Evolutionary conservation across 2,329 filamentous ascomycete species (phyloP).

Genomic region (Parascedosporium putredinis): DNA sequence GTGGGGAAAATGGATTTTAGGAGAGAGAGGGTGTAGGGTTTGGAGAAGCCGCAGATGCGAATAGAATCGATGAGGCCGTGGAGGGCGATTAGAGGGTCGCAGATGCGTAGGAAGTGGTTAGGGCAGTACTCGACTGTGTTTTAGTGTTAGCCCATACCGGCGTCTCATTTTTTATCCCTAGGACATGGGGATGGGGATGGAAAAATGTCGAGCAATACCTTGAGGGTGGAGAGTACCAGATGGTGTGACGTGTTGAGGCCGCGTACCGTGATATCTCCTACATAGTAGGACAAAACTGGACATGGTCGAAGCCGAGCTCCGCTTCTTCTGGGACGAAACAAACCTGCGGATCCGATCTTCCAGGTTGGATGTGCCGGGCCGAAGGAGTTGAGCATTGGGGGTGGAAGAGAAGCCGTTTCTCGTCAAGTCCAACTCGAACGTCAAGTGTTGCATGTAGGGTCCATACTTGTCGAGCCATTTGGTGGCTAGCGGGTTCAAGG

Average conservation of each 20-base stretch:
- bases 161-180: too few relatives aligned
- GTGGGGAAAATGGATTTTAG: constrained; percentile 18
- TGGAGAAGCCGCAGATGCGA: constrained; percentile 26
- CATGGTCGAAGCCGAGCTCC: constrained; percentile 14
- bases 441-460: constrained; percentile 23
- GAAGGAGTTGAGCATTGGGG: constrained; percentile 15
- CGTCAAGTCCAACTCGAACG: constrained; percentile 31
- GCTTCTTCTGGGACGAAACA: constrained; percentile 16
- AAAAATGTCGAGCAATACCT: not conserved
- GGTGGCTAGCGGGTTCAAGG: constrained; percentile 23
- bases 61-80: constrained; percentile 20
- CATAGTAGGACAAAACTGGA: constrained; percentile 23
- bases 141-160: not conserved
- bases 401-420: constrained; percentile 22
- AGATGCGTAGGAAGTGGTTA: constrained; percentile 21
- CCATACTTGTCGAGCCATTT: constrained; percentile 25
- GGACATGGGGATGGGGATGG: too few relatives aligned
- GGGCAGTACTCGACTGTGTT: constrained; percentile 18
- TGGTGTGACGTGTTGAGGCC: not conserved
- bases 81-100: constrained; percentile 20
- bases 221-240: not conserved
- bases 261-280: constrained; percentile 22
- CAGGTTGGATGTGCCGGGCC: constrained; percentile 16
- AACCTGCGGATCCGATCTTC: constrained; percentile 19
- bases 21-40: constrained; percentile 19